Percentiles rank a stretch among this genome's conserved stretches.
Conservation (phyloP, 805 yeast species). For the Cyberlindnera xylosilytica region DNA sequence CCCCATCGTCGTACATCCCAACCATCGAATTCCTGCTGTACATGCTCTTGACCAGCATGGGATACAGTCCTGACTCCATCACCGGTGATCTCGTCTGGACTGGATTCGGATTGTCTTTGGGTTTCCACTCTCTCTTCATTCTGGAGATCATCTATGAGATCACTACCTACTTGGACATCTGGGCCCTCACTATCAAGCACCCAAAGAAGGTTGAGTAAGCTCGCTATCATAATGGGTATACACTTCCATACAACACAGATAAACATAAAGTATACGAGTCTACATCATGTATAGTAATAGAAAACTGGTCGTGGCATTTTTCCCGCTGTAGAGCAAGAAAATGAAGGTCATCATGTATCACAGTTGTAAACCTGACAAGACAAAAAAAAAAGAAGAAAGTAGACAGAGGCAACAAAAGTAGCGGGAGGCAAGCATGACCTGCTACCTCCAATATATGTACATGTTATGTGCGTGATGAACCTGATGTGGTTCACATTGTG, state of each 20-base stretch:
- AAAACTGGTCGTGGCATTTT: no score
- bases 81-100: constrained; percentile 56
- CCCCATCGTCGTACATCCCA: constrained; percentile 71
- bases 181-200: constrained; percentile 80
- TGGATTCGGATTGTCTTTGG: constrained; percentile 64
- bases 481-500: no score
- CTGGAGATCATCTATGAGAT: constrained; percentile 77
- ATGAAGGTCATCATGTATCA: no score
- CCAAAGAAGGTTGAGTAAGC: constrained; percentile 43
- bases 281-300: background rate
- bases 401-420: no score
- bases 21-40: constrained; percentile 38
- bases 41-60: constrained; percentile 24
- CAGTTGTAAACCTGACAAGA: no score
- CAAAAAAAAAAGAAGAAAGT: no score
- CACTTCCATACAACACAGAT: no score
- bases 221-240: no score
- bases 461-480: background rate
- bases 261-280: no score
- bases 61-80: constrained; percentile 37
- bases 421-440: no score
- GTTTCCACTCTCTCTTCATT: constrained; percentile 69
- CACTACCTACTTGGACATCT: constrained; percentile 78
- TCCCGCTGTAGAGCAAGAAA: no score
- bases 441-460: constrained; percentile 1